phyloP scores from a whole-genome alignment of 192 early-diverging fungal species.

The Podila clonocystis region DNA sequence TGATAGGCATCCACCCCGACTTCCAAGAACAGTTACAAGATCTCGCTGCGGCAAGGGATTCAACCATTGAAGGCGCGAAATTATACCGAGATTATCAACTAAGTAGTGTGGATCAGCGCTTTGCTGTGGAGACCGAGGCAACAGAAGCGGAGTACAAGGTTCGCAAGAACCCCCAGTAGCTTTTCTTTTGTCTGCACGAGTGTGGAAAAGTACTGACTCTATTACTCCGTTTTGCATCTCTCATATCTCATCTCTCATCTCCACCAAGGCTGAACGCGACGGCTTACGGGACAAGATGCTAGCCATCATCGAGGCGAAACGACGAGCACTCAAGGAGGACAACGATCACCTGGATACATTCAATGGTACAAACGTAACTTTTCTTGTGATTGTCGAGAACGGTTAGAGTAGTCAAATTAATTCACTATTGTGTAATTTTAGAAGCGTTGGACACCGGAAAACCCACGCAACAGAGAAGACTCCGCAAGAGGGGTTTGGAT shows the following conservation, averaged over 20 bases:
- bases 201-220: not conserved
- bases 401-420: no score
- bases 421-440: not conserved
- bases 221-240: not conserved
- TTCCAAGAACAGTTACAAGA: not conserved
- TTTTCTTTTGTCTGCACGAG: not conserved
- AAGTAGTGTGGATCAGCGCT: not conserved
- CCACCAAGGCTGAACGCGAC: not conserved
- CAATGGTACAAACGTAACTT: not conserved
- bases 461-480: not conserved
- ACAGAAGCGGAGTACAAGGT: not conserved
- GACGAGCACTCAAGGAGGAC: not conserved
- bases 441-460: not conserved
- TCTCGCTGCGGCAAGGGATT: not conserved
- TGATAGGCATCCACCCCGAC: not conserved
- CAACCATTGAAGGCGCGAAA: not conserved
- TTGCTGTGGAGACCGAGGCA: not conserved
- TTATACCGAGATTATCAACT: not conserved
- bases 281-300: not conserved
- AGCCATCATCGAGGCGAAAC: not conserved
- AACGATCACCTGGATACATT: not conserved
- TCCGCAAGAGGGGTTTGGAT: not conserved
- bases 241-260: not conserved
- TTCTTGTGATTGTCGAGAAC: not conserved
- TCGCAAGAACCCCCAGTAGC: not conserved